A percentile compares a stretch with the other conserved stretches of the same genome.
Conservation (phyloP, 805 yeast genomes). For the Barnettozyma sp. region DNA sequence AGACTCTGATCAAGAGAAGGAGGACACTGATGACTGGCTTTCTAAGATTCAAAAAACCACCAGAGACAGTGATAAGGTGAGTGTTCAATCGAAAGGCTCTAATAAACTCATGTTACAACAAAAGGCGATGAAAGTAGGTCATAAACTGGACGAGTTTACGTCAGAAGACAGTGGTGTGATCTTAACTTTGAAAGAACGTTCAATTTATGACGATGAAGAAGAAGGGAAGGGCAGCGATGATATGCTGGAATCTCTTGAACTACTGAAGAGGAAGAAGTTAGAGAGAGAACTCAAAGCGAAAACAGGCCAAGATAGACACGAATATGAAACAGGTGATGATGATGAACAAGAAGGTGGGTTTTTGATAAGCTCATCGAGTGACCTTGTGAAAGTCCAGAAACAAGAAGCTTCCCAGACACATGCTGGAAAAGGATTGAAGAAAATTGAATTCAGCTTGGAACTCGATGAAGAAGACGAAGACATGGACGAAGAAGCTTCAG, state of each 20-base stretch:
- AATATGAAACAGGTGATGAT: constrained; percentile 11
- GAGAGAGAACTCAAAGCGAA: constrained; percentile 15
- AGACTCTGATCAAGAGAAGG: constrained; percentile 2
- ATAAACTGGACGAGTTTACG: constrained; percentile 14
- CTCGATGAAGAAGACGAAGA: constrained; percentile 14
- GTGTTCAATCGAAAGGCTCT: too few relatives aligned
- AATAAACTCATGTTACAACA: too few relatives aligned
- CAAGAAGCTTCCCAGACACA: too few relatives aligned
- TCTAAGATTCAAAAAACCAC: constrained; percentile 12
- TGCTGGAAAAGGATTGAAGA: background rate
- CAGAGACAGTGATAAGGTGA: background rate
- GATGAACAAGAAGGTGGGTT: too few relatives aligned
- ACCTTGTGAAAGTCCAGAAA: too few relatives aligned
- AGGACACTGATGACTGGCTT: constrained; percentile 20
- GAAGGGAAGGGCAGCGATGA: too few relatives aligned
- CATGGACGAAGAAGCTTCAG: constrained; percentile 9
- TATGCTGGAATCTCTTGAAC: constrained; percentile 19
- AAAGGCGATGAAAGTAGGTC: constrained; percentile 20
- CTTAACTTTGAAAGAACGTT: constrained; percentile 21
- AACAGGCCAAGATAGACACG: constrained; percentile 13
- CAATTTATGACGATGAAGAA: constrained; percentile 19
- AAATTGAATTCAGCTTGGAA: constrained; percentile 11
- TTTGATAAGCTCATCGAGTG: too few relatives aligned
- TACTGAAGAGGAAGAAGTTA: constrained; percentile 14
- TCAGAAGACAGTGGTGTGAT: constrained; percentile 12